Conservation (phyloP, 129 eudicot species). For the Centrapalus pauciflorus region DNA sequence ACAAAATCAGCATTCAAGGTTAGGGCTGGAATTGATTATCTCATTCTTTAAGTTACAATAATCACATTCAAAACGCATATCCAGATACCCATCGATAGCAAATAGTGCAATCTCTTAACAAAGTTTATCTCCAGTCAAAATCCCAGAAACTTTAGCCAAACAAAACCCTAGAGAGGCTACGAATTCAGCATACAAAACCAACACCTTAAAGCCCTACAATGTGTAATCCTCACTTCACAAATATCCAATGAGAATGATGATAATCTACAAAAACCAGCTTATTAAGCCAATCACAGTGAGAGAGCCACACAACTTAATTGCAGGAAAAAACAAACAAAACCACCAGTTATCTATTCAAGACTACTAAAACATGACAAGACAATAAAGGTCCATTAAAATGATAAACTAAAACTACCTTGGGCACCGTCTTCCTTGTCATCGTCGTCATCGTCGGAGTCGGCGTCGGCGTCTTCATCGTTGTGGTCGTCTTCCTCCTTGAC, state of each 20-base stretch:
- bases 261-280: too few species aligned
- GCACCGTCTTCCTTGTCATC: conserved; percentile 40
- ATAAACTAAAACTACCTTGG: conserved; percentile 18
- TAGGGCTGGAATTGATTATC: too few species aligned
- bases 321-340: background rate
- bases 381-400: background rate
- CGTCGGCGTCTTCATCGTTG: conserved; percentile 62
- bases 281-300: too few species aligned
- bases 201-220: background rate
- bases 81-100: background rate
- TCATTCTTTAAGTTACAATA: too few species aligned
- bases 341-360: background rate
- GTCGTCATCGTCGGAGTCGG: conserved; percentile 43
- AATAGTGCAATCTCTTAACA: background rate
- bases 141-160: background rate
- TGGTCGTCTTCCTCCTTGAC: conserved; percentile 86
- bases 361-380: background rate
- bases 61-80: too few species aligned
- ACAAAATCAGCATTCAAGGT: too few species aligned
- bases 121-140: background rate
- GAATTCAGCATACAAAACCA: background rate
- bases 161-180: background rate
- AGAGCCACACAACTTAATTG: background rate
- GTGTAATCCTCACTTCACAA: background rate
- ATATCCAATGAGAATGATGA: background rate